A percentile compares a stretch with the other conserved stretches of the same genome.
These are phyloP conservation scores for Marchantia paleacea DNA, from an alignment of 225 moss, liverwort and hornwort species.

Conservation along the genomic window DNA sequence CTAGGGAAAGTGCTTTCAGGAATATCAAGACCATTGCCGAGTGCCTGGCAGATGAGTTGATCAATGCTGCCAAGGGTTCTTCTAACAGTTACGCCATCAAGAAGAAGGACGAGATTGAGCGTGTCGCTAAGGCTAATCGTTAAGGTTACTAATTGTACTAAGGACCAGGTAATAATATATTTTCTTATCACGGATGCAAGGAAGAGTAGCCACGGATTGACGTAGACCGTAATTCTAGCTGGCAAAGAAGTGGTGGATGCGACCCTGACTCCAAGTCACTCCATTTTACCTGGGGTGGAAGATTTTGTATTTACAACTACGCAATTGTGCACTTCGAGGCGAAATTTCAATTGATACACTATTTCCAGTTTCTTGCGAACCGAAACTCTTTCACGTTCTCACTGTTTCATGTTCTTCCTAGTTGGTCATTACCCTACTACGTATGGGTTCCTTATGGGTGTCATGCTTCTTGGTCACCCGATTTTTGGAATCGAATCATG, in stretches of 20 bases:
- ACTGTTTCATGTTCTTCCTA: neutral
- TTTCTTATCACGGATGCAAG: neutral
- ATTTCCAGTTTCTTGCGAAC: neutral
- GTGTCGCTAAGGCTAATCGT: constrained; percentile 91
- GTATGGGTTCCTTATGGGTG: no score
- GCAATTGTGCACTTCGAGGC: neutral
- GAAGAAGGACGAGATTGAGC: constrained; percentile 94
- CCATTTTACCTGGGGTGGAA: neutral
- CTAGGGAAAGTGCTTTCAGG: constrained; percentile 79
- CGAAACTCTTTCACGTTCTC: neutral
- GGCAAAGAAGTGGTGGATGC: neutral
- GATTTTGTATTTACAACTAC: neutral
- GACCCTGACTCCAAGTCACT: neutral
- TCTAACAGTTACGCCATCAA: constrained; percentile 80
- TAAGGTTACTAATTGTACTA: constrained; percentile 19
- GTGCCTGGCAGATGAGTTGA: constrained; percentile 85
- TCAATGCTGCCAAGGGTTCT: constrained; percentile 79
- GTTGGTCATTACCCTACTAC: no score
- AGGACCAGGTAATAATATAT: neutral
- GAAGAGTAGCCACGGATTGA: neutral
- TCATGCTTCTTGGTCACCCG: no score
- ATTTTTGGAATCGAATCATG: no score
- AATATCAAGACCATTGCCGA: constrained; percentile 92
- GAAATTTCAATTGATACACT: neutral
- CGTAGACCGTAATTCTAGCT: neutral